These are phyloP conservation scores for Aaosphaeria pasadenensis DNA, from an alignment of 2,329 filamentous ascomycete species.

Conservation along the genomic window DNA sequence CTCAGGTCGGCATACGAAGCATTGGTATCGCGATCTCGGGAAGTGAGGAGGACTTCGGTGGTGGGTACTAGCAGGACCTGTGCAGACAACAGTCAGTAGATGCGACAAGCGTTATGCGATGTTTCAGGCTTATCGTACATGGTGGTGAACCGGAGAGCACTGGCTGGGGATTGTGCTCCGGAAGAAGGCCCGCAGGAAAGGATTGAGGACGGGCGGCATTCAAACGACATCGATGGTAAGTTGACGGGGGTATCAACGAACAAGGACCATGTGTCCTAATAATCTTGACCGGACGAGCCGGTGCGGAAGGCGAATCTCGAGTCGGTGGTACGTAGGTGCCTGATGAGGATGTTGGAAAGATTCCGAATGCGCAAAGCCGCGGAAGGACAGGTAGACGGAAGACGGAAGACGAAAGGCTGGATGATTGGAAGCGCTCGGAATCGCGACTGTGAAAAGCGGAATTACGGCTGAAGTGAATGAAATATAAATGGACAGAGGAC, in stretches of 20 bases:
- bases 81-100: constrained; percentile 5
- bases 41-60: constrained; percentile 85
- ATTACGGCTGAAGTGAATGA: background rate
- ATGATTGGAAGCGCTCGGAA: too few relatives aligned
- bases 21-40: constrained; percentile 83
- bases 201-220: constrained; percentile 95
- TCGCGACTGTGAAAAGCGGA: too few relatives aligned
- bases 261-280: constrained; percentile 27
- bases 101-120: background rate
- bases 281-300: constrained; percentile 16
- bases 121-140: constrained; percentile 50
- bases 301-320: constrained; percentile 3
- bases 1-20: constrained; percentile 75
- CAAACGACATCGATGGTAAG: constrained; percentile 47
- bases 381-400: background rate
- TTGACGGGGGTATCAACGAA: constrained; percentile 12
- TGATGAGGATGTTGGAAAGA: constrained; percentile 7
- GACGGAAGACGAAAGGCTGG: too few relatives aligned
- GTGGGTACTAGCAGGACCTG: constrained; percentile 85
- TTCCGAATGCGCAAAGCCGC: background rate
- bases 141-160: constrained; percentile 86
- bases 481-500: background rate
- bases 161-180: constrained; percentile 88
- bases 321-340: constrained; percentile 20
- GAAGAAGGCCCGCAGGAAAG: constrained; percentile 98